Base-by-base conservation (phyloP, 2,329 filamentous ascomycete genomes). In the Graphilbum fragrans region DNA sequence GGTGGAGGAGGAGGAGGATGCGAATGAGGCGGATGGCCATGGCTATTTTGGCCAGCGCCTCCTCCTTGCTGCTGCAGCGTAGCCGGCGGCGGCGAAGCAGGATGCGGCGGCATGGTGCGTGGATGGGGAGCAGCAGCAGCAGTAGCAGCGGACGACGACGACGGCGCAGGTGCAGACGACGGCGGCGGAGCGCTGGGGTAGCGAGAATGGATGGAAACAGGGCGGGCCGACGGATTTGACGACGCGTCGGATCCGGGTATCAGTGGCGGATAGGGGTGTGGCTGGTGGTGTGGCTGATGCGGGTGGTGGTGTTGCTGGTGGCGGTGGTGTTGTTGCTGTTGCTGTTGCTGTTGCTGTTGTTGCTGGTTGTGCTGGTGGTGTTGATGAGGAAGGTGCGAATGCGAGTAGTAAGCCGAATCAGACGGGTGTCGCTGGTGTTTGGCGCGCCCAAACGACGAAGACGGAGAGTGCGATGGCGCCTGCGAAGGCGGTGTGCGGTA, bases 101-200 rank as follows among this genome's bases (percentile, higher is more conserved):
- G 39, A 16, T 45, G 47, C 31, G 66, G 67, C 41, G 66, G 64
- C 65, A 70, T 70, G 33, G 57, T 55, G 50, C 62, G 65, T 57
- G 60, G 48, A 60, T 50, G 3, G 53, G 43, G 4, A 58, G 53
- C 29, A 31, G 29, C 29, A 31, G 10, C n/a, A n/a, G n/a, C n/a
- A n/a, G n/a, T n/a, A n/a, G n/a, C n/a, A n/a, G n/a, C n/a, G n/a
- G n/a, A n/a, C n/a, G n/a, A n/a, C n/a, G n/a, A n/a, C n/a, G n/a
- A n/a, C n/a, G n/a, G n/a, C n/a, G n/a, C n/a, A n/a, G n/a, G n/a
- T n/a, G 57, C 55, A 19, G 65, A 57, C 19, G 62, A 55, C 42
- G 67, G 56, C 34, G 66, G 66, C 9, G 67, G 64, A n/a, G 65
- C 50, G 53, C 61, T 66, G 41, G 60, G 64, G 43, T 65, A 61